These are phyloP conservation scores for Inosperma sp. DNA, from an alignment of 768 basidiomycete species.

Conservation along the genomic window DNA sequence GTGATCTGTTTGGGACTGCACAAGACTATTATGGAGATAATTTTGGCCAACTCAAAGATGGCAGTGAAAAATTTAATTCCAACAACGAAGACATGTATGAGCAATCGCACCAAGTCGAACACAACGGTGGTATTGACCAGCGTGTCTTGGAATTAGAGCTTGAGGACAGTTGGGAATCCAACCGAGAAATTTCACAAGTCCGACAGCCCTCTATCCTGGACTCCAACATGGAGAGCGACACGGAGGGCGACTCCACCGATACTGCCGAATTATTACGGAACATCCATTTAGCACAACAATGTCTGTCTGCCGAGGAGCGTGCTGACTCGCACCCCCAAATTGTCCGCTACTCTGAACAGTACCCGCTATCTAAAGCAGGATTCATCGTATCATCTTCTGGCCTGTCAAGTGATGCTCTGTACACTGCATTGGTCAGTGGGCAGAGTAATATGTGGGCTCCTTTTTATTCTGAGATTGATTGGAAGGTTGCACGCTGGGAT, in stretches of 20 bases:
- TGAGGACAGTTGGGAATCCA: neutral
- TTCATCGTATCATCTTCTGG: neutral
- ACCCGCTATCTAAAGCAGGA: constrained; percentile 1
- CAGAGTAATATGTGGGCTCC: constrained; percentile 17
- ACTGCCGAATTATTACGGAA: no score
- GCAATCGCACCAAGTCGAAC: neutral
- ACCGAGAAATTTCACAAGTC: neutral
- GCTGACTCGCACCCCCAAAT: neutral
- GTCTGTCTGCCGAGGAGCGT: neutral
- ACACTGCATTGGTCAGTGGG: neutral
- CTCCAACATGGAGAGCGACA: neutral
- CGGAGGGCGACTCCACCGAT: neutral
- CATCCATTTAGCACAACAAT: neutral
- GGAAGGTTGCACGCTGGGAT: constrained; percentile 29
- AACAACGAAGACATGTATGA: neutral
- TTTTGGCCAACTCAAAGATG: neutral
- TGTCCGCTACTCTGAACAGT: neutral
- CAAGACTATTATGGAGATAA: neutral
- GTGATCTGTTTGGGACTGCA: neutral
- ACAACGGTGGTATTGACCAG: neutral
- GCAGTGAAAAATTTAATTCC: neutral
- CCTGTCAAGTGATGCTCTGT: neutral
- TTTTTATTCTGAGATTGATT: constrained; percentile 25
- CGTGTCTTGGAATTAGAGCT: neutral
- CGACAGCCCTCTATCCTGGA: neutral